Conservation (phyloP, 371 early-diverging fungal species). For the Syncephalis plumigaleata region DNA sequence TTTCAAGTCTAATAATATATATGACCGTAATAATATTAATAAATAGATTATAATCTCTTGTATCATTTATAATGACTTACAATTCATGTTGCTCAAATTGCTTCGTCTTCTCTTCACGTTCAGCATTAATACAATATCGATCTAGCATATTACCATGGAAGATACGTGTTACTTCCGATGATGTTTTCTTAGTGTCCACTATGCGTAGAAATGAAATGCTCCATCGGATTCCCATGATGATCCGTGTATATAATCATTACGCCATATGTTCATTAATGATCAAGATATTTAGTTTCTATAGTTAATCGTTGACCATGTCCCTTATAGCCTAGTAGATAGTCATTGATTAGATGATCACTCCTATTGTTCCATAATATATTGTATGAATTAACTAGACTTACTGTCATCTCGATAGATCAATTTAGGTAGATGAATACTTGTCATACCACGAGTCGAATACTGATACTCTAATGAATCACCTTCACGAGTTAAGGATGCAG, state of each 20-base stretch:
- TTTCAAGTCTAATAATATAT: too few species aligned
- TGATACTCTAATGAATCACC: constrained; percentile 29
- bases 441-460: constrained; percentile 40
- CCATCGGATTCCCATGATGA: background rate
- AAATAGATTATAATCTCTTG: too few species aligned
- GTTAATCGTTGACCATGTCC: background rate
- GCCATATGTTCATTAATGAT: background rate
- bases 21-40: too few species aligned
- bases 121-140: background rate
- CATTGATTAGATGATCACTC: too few species aligned
- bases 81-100: too few species aligned
- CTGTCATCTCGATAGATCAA: constrained; percentile 47
- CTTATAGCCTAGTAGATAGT: background rate
- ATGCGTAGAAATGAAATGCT: background rate
- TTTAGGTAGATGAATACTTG: constrained; percentile 45
- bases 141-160: background rate
- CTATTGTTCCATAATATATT: constrained; percentile 15
- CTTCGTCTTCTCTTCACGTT: background rate
- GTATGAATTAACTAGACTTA: constrained; percentile 27
- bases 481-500: constrained; percentile 43
- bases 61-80: too few species aligned
- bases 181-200: background rate
- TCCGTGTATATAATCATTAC: background rate
- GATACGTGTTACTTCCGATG: background rate
- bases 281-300: constrained; percentile 1